These are phyloP conservation scores for Penicillium decumbens DNA, from an alignment of 2,329 filamentous ascomycete species.

Conservation along the genomic window DNA sequence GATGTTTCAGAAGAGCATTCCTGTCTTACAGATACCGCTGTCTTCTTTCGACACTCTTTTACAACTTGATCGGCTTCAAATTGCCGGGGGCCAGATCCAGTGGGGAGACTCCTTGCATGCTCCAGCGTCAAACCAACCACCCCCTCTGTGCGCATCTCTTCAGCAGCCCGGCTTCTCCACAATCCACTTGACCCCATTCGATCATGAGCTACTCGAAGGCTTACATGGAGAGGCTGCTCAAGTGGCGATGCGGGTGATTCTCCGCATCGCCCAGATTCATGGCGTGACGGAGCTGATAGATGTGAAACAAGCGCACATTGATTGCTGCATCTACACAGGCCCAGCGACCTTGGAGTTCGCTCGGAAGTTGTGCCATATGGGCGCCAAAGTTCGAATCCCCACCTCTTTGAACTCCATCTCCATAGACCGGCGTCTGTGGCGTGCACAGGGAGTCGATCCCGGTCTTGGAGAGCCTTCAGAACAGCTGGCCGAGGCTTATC, in stretches of 20 bases:
- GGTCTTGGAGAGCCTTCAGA: constrained; percentile 29
- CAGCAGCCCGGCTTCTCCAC: neutral
- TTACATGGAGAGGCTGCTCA: constrained; percentile 31
- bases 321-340: constrained; percentile 44
- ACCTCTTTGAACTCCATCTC: constrained; percentile 45
- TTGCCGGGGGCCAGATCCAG: constrained; percentile 4
- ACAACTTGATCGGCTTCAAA: neutral
- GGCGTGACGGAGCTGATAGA: constrained; percentile 34
- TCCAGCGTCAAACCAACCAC: neutral
- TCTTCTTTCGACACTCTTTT: constrained; percentile 15
- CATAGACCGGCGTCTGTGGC: constrained; percentile 42
- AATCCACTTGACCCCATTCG: constrained; percentile 20
- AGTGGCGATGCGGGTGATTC: constrained; percentile 38
- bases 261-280: constrained; percentile 36
- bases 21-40: constrained; percentile 32
- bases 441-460: constrained; percentile 33
- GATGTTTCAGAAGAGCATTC: constrained; percentile 41
- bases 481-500: constrained; percentile 37
- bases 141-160: neutral
- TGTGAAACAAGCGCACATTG: constrained; percentile 43
- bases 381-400: constrained; percentile 37
- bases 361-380: constrained; percentile 31
- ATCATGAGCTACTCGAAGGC: constrained; percentile 30
- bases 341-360: constrained; percentile 38
- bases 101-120: neutral